Evolutionary conservation across 129 eudicot species (phyloP).

Genomic region (Arctium lappa): DNA sequence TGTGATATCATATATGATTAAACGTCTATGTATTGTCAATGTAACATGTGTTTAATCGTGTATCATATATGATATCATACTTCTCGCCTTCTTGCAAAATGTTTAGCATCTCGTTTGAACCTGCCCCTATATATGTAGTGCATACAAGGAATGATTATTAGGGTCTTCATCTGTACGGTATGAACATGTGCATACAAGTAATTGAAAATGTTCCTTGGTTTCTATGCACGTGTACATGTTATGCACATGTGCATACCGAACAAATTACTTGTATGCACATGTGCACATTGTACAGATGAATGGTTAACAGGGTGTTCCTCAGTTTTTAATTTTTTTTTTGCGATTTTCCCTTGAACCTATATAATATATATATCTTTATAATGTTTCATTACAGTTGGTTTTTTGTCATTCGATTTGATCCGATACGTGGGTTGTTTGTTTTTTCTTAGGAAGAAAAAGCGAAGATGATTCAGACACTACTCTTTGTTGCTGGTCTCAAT

Average conservation of each 20-base stretch:
- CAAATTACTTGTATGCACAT: not conserved
- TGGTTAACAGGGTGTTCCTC: not conserved
- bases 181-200: not conserved
- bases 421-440: not conserved
- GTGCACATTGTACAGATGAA: not conserved
- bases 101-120: too few relatives aligned
- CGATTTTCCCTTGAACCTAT: not conserved
- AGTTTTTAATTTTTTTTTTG: not conserved
- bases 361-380: not conserved
- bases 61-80: too few relatives aligned
- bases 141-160: too few relatives aligned
- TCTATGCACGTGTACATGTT: not conserved
- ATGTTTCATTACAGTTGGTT: not conserved
- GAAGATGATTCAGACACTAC: conserved; percentile 85
- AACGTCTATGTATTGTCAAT: too few relatives aligned
- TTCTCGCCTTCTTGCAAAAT: too few relatives aligned
- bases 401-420: not conserved
- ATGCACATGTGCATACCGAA: not conserved
- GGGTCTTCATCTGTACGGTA: too few relatives aligned
- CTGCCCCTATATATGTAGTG: too few relatives aligned
- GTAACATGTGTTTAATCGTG: too few relatives aligned
- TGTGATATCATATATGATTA: too few relatives aligned
- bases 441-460: conserved; percentile 73
- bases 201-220: not conserved
- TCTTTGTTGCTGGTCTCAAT: conserved; percentile 91